Evolutionary conservation across 2,329 filamentous ascomycete genomes (phyloP).

Genomic region (Alternaria ethzedia): DNA sequence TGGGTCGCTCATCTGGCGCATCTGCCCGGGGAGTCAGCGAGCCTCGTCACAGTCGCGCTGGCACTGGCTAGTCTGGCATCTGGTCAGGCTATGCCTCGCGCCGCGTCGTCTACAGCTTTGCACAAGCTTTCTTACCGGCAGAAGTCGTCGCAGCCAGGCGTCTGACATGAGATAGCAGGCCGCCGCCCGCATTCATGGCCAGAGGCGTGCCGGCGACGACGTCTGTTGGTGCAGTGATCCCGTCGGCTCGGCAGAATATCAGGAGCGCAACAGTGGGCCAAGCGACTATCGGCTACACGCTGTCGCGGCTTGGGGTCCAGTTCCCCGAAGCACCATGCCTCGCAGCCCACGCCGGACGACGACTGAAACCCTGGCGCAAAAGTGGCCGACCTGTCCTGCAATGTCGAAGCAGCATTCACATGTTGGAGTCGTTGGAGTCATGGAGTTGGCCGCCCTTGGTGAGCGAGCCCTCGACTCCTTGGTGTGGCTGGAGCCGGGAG

Average conservation of each 20-base stretch:
- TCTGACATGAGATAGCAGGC: conserved; percentile 18
- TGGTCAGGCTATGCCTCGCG: conserved; percentile 13
- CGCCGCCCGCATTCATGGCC: not conserved
- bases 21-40: too few species aligned
- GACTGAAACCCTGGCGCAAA: conserved; percentile 14
- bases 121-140: conserved; percentile 8
- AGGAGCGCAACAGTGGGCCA: conserved; percentile 7
- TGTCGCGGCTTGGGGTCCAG: conserved; percentile 18
- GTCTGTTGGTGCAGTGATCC: conserved; percentile 19
- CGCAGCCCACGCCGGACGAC: not conserved
- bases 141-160: conserved; percentile 5
- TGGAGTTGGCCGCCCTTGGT: not conserved
- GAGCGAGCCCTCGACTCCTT: not conserved
- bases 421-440: not conserved
- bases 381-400: not conserved
- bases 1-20: not conserved
- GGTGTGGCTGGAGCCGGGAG: not conserved
- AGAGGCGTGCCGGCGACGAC: conserved; percentile 12
- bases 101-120: not conserved
- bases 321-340: conserved; percentile 20
- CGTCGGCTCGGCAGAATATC: conserved; percentile 23
- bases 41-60: not conserved
- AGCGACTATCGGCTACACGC: conserved; percentile 16
- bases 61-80: not conserved
- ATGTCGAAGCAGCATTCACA: not conserved